Conservation (phyloP, 345 rosid species). For the Hibiscus mutabilis region DNA sequence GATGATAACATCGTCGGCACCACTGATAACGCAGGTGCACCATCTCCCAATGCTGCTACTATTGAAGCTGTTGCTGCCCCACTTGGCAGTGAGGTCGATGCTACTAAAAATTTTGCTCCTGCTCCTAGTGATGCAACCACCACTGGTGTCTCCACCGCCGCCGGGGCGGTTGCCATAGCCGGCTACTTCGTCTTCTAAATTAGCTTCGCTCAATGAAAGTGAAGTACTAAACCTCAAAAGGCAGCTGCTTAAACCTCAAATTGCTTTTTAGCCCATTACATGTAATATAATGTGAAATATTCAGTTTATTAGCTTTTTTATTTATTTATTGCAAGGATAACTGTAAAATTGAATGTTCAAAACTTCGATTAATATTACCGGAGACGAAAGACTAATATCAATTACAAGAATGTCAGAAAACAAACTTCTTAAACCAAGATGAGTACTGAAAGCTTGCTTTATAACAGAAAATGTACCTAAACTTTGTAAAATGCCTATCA, state of each 20-base stretch:
- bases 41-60: not conserved
- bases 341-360: no score
- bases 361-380: not conserved
- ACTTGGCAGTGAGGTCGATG: not conserved
- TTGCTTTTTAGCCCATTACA: not conserved
- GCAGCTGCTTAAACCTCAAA: no score
- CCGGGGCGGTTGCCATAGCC: no score
- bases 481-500: not conserved
- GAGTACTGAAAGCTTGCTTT: not conserved
- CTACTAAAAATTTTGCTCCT: not conserved
- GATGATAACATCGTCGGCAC: not conserved
- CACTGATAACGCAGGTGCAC: not conserved
- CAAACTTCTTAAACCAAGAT: not conserved
- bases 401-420: not conserved
- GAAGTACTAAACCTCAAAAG: not conserved
- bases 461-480: not conserved
- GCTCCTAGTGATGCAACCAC: not conserved
- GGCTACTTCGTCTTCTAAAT: no score
- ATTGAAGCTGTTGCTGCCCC: not conserved
- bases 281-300: not conserved
- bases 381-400: not conserved
- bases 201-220: not conserved
- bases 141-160: not conserved
- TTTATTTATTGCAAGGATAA: not conserved
- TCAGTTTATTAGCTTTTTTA: not conserved